Base-by-base conservation (phyloP, 768 basidiomycete species). In the Xerocomus potaroensis region DNA sequence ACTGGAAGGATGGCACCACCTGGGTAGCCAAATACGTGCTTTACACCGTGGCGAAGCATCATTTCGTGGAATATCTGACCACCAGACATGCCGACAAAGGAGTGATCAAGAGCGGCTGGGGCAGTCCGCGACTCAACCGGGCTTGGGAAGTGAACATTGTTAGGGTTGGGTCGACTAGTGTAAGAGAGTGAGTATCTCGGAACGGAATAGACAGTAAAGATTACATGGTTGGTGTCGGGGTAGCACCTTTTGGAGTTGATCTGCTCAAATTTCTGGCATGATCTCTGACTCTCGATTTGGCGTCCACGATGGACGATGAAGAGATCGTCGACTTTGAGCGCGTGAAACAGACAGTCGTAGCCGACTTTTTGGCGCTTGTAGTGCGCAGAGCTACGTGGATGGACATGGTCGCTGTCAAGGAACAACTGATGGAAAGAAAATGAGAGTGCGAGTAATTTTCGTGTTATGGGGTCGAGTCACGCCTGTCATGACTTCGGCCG, bases 31-130 rank as follows among this genome's bases (percentile, higher is more conserved):
- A 99, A 98, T 37, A 99, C 79, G 60, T 97, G 91, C 68, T 94
- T 96, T 57, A 98, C 94, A 48, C 78, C 81, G 63, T 99, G 96
- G 37, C 95, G 79, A 51, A 94, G 83, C 91, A 99, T 95, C 95
- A 99, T 98, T 71, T 99, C 95, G 68, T 99, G 93, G 73, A 99
- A 96, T 63, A 99, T 97, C 68, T 97, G 80, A 22, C 95, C 95
- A 11, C 95, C 95, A 18, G 91, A 91, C 66, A 94, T 79, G 40
- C 95, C 96, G 45, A 98, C 78, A 61, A 99, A 98, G 8, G 87
- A 84, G 58, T 83, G 77, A 64, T 93, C 91, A 49, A 88, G 69
- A 32, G 73, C 74, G 33, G 74, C 74, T 18, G 71, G 69, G 52
- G 72, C 73, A 1, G 77, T 73, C 23, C 69, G 56, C 3, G 70